Evolutionary conservation across 257 asterid species (phyloP).

Genomic region (Leonotis leonurus): DNA sequence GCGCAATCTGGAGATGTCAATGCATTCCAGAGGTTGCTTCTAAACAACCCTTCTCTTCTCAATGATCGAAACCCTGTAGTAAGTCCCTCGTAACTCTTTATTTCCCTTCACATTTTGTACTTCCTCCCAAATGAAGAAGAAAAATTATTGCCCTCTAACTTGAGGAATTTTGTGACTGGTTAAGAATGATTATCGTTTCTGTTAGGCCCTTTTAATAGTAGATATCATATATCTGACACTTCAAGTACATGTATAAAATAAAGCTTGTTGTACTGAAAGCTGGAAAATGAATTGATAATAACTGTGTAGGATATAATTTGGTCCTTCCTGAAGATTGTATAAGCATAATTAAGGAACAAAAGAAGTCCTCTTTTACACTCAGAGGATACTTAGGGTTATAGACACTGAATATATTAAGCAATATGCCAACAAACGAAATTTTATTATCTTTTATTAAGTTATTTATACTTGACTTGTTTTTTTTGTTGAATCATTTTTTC

Average conservation of each 20-base stretch:
- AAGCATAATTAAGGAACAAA: background rate
- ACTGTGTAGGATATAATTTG: background rate
- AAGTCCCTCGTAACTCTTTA: conserved; percentile 18
- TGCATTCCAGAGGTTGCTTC: conserved; percentile 69
- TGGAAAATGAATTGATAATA: background rate
- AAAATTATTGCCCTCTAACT: background rate
- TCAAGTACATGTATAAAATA: background rate
- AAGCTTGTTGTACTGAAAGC: background rate
- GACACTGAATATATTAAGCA: background rate
- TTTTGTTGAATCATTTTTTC: background rate
- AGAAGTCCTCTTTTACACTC: background rate
- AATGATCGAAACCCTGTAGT: conserved; percentile 93
- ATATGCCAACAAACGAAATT: background rate
- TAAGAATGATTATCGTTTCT: background rate
- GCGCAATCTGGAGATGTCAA: conserved; percentile 86
- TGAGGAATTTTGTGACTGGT: background rate
- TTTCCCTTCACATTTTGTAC: background rate
- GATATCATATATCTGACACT: background rate
- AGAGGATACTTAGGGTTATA: conserved; percentile 1
- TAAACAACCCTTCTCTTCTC: conserved; percentile 66
- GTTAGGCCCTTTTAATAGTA: background rate
- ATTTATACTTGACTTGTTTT: background rate
- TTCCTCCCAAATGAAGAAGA: background rate
- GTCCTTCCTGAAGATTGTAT: background rate
- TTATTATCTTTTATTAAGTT: background rate